Base-by-base conservation (phyloP, 164 flowering plant genomes). In the Annona cherimola region DNA sequence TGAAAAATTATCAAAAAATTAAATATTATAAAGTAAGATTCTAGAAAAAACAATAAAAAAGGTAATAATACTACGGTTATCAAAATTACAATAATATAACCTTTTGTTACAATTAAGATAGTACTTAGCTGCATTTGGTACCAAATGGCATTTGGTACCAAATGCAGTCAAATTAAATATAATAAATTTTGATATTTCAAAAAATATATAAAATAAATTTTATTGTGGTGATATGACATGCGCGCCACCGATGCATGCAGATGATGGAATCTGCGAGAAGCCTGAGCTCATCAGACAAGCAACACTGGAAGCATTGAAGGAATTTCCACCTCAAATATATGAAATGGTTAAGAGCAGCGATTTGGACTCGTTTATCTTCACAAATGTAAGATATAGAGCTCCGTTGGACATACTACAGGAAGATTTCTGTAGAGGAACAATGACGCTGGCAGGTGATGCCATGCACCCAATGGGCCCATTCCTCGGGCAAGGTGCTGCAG, bases 391-490 rank as follows among this genome's bases (percentile, higher is more conserved):
- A 75, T 77, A 78, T 41, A 77, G 79, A 18, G 63, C 77, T 20
- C 83, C 83, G 20, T 80, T 80, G 83, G 78, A 79, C 5, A 67
- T 80, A 5, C 61, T 75, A 18, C 14, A 67, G 3, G 74, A 75
- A 66, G 72, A 3, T 39, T 81, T 75, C 44, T 61, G 72, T 0
- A 79, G 73, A 69, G 83, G 80, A n/a, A 73, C 79, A 6, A 74
- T 79, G 11, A 71, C 74, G 14, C 74, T 81, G 9, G 81, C 83
- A 5, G 83, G 85, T n/a, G 85, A 83, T 71, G 80, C 85, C 62
- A 76, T 81, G 85, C 83, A 83, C 69, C 80, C 73, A 0, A 80
- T 81, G 83, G 85, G 83, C 12, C 85, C 85, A 4, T 83, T 74
- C 64, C 68, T 80, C 3, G 81, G 81, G n/a, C 85, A 83, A 61